Percentiles rank a stretch among this genome's conserved stretches.
Conservation (phyloP, 2,329 filamentous ascomycete species). For the Phoma sp. region DNA sequence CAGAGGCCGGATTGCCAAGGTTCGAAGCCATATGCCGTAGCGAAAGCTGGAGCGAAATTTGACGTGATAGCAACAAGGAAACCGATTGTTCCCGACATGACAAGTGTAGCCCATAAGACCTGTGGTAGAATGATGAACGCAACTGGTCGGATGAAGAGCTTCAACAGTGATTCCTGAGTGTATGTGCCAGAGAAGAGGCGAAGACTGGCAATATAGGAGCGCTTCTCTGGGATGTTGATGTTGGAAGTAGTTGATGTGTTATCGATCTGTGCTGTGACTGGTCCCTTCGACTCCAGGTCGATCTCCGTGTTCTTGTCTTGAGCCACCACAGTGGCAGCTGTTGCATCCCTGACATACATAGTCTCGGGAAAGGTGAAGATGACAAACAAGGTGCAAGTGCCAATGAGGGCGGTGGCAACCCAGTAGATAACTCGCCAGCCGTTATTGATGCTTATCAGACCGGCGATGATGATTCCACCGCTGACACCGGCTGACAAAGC, state of each 20-base stretch:
- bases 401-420: constrained; percentile 60
- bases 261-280: neutral
- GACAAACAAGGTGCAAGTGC: constrained; percentile 56
- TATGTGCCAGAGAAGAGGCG: constrained; percentile 33
- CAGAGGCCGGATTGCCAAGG: constrained; percentile 59
- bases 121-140: constrained; percentile 60
- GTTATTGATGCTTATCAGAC: constrained; percentile 59
- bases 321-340: neutral
- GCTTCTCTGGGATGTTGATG: neutral
- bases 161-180: constrained; percentile 58
- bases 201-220: neutral
- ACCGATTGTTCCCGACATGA: constrained; percentile 63
- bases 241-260: neutral
- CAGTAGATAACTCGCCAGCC: constrained; percentile 62
- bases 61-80: constrained; percentile 55
- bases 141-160: constrained; percentile 60
- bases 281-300: neutral
- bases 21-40: constrained; percentile 57
- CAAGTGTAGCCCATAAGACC: constrained; percentile 63
- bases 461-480: constrained; percentile 40
- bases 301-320: neutral
- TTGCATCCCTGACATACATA: constrained; percentile 45
- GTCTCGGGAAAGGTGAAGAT: constrained; percentile 66
- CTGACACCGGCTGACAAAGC: constrained; percentile 35
- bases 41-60: constrained; percentile 41